Evolutionary conservation across 2,329 filamentous ascomycete genomes (phyloP).

Genomic region (Alternaria triticina): DNA sequence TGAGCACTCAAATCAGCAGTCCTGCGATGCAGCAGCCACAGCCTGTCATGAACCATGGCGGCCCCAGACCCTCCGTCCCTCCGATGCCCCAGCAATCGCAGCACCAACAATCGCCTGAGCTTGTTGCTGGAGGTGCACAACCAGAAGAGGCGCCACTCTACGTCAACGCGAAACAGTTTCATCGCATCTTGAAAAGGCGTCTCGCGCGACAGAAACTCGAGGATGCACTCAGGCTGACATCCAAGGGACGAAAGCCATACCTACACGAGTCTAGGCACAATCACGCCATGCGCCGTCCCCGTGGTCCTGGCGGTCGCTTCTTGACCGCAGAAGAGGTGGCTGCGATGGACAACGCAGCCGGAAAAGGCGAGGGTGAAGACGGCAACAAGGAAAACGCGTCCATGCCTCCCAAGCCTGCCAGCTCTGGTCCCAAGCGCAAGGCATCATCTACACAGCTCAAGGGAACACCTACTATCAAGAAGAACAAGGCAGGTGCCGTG

Average conservation of each 20-base stretch:
- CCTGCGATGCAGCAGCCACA: slow-evolving; percentile 70
- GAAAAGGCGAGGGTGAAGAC: slow-evolving; percentile 37
- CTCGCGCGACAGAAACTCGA: slow-evolving; percentile 93
- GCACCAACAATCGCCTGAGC: slow-evolving; percentile 79
- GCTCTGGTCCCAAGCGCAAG: slow-evolving; percentile 41
- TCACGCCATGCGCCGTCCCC: slow-evolving; percentile 93
- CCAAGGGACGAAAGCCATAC: slow-evolving; percentile 95
- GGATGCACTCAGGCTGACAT: slow-evolving; percentile 88
- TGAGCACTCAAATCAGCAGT: slow-evolving; percentile 52
- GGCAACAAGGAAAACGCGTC: slow-evolving; percentile 50
- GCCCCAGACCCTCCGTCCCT: slow-evolving; percentile 58
- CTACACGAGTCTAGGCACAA: slow-evolving; percentile 97
- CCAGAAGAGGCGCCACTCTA: slow-evolving; percentile 94
- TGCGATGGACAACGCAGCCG: slow-evolving; percentile 69
- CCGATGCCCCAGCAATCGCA: slow-evolving; percentile 67
- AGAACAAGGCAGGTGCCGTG: slow-evolving; percentile 53
- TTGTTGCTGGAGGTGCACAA: slow-evolving; percentile 66
- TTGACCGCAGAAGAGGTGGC: slow-evolving; percentile 95
- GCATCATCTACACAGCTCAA: slow-evolving; percentile 39
- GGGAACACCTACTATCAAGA: slow-evolving; percentile 52
- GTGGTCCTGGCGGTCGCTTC: slow-evolving; percentile 93
- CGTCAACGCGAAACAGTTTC: slow-evolving; percentile 98
- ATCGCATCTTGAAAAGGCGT: slow-evolving; percentile 91
- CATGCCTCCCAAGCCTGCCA: slow-evolving; percentile 30
- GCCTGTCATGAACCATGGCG: slow-evolving; percentile 75